A percentile compares a stretch with the other conserved stretches of the same genome.
These are phyloP conservation scores for Colletotrichum liaoningense DNA, from an alignment of 2,329 filamentous ascomycete species.

Conservation along the genomic window DNA sequence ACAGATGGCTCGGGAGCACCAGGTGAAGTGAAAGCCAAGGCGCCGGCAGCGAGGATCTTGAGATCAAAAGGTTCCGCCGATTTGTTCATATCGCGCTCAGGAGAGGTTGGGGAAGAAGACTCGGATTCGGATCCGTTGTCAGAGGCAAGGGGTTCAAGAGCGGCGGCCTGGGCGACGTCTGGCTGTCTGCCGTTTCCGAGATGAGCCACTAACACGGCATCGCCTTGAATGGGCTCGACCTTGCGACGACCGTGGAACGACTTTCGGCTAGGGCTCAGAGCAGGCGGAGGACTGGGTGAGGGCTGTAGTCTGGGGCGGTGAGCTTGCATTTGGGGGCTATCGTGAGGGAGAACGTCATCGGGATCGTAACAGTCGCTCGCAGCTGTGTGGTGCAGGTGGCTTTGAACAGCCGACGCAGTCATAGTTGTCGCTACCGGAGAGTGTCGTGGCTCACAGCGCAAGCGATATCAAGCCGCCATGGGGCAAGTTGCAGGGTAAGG, in stretches of 20 bases:
- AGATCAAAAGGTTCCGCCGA: conserved; percentile 40
- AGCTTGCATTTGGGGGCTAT: conserved; percentile 50
- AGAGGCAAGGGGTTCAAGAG: conserved; percentile 61
- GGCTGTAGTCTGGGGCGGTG: conserved; percentile 33
- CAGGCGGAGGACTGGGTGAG: conserved; percentile 61
- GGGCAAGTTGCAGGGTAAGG: conserved; percentile 1
- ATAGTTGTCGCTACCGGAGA: conserved; percentile 48
- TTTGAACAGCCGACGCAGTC: conserved; percentile 52
- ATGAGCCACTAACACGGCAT: conserved; percentile 74
- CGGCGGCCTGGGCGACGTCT: conserved; percentile 72
- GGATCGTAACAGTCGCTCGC: conserved; percentile 54
- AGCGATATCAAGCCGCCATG: conserved; percentile 47
- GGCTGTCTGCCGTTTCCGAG: conserved; percentile 73
- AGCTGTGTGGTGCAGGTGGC: conserved; percentile 44
- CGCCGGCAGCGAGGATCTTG: conserved; percentile 45
- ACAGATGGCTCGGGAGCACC: conserved; percentile 28
- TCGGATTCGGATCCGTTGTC: conserved; percentile 32
- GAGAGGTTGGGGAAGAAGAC: conserved; percentile 30
- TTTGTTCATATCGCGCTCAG: conserved; percentile 24
- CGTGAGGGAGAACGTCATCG: conserved; percentile 54
- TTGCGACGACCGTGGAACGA: conserved; percentile 65
- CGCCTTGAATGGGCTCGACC: conserved; percentile 67
- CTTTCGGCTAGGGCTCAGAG: conserved; percentile 52
- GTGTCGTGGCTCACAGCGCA: conserved; percentile 32
- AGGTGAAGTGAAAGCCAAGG: conserved; percentile 41